Evolutionary conservation across 495 filamentous ascomycete species (phyloP).

Genomic region (Penicillium roqueforti): DNA sequence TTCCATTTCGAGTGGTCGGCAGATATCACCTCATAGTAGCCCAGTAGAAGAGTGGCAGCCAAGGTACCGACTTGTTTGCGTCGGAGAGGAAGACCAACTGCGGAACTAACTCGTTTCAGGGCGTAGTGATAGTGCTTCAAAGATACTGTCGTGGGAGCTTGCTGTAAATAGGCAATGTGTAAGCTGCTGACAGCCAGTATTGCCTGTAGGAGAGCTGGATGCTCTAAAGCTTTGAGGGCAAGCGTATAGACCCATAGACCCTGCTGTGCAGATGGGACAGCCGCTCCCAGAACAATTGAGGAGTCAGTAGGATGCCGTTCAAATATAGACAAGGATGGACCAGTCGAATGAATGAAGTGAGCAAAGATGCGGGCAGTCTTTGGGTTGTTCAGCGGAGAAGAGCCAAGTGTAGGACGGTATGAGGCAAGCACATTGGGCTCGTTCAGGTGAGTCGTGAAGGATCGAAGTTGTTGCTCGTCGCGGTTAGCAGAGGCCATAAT

Average conservation of each 20-base stretch:
- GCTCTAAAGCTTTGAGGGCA: conserved; percentile 76
- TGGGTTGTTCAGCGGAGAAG: conserved; percentile 77
- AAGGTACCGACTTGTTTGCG: conserved; percentile 78
- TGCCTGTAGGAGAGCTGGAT: conserved; percentile 82
- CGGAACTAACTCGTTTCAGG: conserved; percentile 68
- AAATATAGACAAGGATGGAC: conserved; percentile 80
- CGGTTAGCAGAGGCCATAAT: conserved; percentile 49
- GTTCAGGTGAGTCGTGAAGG: conserved; percentile 63
- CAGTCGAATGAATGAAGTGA: conserved; percentile 89
- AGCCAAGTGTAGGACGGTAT: conserved; percentile 69
- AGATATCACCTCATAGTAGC: conserved; percentile 90
- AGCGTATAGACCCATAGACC: conserved; percentile 86
- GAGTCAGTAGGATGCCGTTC: conserved; percentile 81
- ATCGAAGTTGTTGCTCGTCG: conserved; percentile 49
- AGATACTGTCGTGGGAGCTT: conserved; percentile 66
- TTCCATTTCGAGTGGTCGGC: conserved; percentile 97
- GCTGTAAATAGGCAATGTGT: conserved; percentile 81
- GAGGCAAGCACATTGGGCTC: conserved; percentile 68
- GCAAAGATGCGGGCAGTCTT: conserved; percentile 83
- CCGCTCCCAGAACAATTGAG: conserved; percentile 61
- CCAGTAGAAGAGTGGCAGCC: conserved; percentile 81
- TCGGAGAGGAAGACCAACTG: conserved; percentile 63
- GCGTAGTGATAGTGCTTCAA: conserved; percentile 90
- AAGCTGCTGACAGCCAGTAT: conserved; percentile 85
- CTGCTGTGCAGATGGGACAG: conserved; percentile 65